Conservation (phyloP, 345 rosid genomes). For the Aquilaria yunnanensis region DNA sequence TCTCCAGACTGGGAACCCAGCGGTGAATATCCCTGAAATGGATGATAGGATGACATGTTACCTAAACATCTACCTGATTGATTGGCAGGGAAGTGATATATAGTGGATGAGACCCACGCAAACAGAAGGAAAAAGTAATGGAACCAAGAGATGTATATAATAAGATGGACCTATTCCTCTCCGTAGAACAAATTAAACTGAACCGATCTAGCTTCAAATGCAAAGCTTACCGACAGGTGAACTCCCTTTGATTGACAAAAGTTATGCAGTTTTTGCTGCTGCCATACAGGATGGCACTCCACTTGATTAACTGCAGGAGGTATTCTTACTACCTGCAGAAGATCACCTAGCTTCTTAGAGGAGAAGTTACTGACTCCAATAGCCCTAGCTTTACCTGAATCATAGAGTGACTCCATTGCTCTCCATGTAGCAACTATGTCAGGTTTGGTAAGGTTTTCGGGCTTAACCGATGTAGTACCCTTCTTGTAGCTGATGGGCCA, state of each 20-base stretch:
- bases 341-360: slow-evolving; percentile 29
- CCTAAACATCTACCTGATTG: neutral
- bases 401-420: slow-evolving; percentile 38
- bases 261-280: slow-evolving; percentile 38
- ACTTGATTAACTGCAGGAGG: slow-evolving; percentile 41
- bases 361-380: slow-evolving; percentile 43
- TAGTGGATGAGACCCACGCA: neutral
- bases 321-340: slow-evolving; percentile 15
- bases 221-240: slow-evolving; percentile 36
- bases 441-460: slow-evolving; percentile 39
- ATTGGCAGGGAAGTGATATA: neutral
- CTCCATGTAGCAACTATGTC: slow-evolving; percentile 48
- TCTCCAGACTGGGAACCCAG: slow-evolving; percentile 21
- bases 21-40: slow-evolving; percentile 30
- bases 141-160: no score
- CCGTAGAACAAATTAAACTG: no score
- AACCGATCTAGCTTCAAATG: slow-evolving; percentile 13
- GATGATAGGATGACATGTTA: neutral
- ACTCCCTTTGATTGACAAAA: slow-evolving; percentile 50
- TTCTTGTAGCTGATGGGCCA: slow-evolving; percentile 35
- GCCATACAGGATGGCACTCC: slow-evolving; percentile 56
- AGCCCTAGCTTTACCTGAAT: slow-evolving; percentile 42
- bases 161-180: no score
- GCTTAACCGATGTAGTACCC: slow-evolving; percentile 25
- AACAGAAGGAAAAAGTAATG: no score